Evolutionary conservation across 1,284 basidiomycete genomes (phyloP).

Genomic region (Nidula niveotomentosa): DNA sequence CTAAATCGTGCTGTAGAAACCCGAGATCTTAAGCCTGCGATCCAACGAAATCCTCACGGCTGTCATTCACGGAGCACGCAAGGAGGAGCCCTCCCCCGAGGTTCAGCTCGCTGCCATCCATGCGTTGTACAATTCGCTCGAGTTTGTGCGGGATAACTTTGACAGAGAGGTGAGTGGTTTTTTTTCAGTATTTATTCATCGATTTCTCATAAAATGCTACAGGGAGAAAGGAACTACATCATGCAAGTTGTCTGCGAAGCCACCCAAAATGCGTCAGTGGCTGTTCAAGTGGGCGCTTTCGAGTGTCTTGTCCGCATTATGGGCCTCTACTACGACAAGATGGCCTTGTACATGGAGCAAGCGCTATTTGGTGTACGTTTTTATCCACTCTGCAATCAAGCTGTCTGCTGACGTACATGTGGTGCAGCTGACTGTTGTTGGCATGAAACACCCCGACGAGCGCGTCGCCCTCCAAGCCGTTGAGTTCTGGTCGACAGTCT

Average conservation of each 20-base stretch:
- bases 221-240: slow-evolving; percentile 99
- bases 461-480: slow-evolving; percentile 94
- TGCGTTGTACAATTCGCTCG: slow-evolving; percentile 94
- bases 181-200: slow-evolving; percentile 7
- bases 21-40: slow-evolving; percentile 84
- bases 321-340: slow-evolving; percentile 99
- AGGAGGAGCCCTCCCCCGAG: slow-evolving; percentile 92
- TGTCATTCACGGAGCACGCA: slow-evolving; percentile 96
- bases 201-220: slow-evolving; percentile 6
- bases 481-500: slow-evolving; percentile 99
- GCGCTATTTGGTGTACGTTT: slow-evolving; percentile 89
- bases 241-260: slow-evolving; percentile 99
- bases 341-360: slow-evolving; percentile 99
- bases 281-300: slow-evolving; percentile 92
- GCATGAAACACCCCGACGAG: slow-evolving; percentile 95
- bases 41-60: slow-evolving; percentile 99
- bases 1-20: slow-evolving; percentile 59
- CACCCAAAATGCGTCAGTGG: slow-evolving; percentile 80
- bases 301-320: slow-evolving; percentile 97
- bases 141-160: slow-evolving; percentile 98
- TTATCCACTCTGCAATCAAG: slow-evolving; percentile 5
- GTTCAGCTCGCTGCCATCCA: slow-evolving; percentile 96
- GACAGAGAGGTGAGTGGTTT: slow-evolving; percentile 79
- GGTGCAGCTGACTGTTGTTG: slow-evolving; percentile 89
- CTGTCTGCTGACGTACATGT: slow-evolving; percentile 16